A percentile compares a stretch with the other conserved stretches of the same genome.
phyloP scores from a whole-genome alignment of 2,329 filamentous ascomycete genomes.

The Arthrocladium fulminans region DNA sequence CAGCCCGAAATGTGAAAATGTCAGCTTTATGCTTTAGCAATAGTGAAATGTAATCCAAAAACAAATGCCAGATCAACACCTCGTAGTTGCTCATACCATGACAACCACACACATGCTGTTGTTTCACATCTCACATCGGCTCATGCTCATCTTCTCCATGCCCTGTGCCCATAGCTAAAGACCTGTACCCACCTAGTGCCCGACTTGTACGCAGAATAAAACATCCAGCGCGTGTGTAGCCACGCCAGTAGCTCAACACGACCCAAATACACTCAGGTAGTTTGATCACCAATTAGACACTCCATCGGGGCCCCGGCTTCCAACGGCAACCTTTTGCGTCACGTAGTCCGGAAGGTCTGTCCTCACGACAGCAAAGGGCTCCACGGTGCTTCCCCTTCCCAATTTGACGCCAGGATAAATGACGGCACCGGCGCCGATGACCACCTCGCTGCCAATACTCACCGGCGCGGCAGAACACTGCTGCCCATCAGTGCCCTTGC shows the following conservation, averaged over 20 bases:
- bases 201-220: no score
- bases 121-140: neutral
- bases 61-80: no score
- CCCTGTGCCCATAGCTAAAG: no score
- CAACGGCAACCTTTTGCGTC: conserved; percentile 27
- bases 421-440: conserved; percentile 54
- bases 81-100: no score
- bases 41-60: no score
- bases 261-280: no score
- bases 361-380: conserved; percentile 37
- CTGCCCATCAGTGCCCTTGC: conserved; percentile 64
- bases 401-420: conserved; percentile 44
- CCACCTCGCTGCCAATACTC: conserved; percentile 64
- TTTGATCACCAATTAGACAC: neutral
- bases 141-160: neutral
- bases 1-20: neutral
- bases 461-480: conserved; percentile 60
- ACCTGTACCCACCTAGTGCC: no score
- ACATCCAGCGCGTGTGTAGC: no score
- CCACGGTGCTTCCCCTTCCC: conserved; percentile 35
- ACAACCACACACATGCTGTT: neutral
- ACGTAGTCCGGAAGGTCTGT: conserved; percentile 35
- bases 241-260: no score
- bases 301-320: no score
- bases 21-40: no score